Base-by-base conservation (phyloP, 208 protist species). In the Leishmania aethiopica region DNA sequence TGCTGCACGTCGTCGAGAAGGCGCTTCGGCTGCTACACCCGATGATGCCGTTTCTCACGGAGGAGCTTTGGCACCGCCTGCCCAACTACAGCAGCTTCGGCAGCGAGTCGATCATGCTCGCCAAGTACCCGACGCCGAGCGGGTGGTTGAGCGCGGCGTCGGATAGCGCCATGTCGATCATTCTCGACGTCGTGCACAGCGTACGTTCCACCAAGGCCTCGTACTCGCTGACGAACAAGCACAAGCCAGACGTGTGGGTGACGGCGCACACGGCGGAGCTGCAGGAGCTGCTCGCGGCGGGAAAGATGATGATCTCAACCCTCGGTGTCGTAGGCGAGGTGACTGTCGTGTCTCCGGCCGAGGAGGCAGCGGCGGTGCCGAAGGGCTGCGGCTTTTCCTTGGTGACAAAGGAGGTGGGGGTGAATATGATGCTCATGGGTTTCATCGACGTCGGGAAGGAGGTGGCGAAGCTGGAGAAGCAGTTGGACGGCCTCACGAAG, bases 11-110 rank as follows among this genome's bases (percentile, higher is more conserved):
- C 22, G 89, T 99, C 19, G 99, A 99, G 82, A 84, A 84, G 74
- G 96, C 88, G 17, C 90, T 99, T n/a, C 92, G 98, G 75, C 72
- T 99, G 77, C 88, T 99, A 3, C 99, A 99, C 86, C 99, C 99
- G 53, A 99, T 99, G 90, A 99, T 99, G 99, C 99, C 99, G 40
- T 99, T 99, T 85, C 81, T 99, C 51, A 99, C 99, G 35, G 99
- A 99, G 94, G 99, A 99, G 86, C 84, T 99, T 2, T 99, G 98
- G 96, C 99, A 99, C 88, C 94, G 91, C 62, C 87, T 99, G 77
- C 97, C 97, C 17, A 89, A 97, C 86, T 95, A 92, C 84, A 82
- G 66, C 77, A 95, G 80, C 71, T 99, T 89, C 90, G 82, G 64
- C 4, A 87, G 75, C 47, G 81, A 97, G 59, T 91, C 87, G 17